phyloP scores from a whole-genome alignment of 1,284 basidiomycete species.

The Rhodotorula sp. region DNA sequence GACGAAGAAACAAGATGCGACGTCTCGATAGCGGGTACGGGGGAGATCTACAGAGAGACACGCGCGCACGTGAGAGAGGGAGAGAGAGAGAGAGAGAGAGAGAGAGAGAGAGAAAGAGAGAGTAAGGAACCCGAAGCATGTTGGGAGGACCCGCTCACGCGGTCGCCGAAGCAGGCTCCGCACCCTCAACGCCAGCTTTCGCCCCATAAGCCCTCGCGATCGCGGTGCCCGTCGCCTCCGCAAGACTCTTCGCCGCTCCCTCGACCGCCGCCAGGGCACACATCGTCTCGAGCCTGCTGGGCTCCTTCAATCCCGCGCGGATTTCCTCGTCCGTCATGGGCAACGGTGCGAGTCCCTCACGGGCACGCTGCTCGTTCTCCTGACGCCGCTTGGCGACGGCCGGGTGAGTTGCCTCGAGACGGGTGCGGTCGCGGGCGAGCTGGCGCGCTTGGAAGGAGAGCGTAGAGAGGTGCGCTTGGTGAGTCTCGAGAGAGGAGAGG shows the following conservation, averaged over 20 bases:
- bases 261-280: conserved; percentile 51
- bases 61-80: too few relatives aligned
- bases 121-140: too few relatives aligned
- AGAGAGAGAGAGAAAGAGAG: neutral
- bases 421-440: conserved; percentile 81
- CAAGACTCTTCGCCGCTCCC: conserved; percentile 48
- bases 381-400: conserved; percentile 80
- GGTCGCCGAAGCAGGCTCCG: neutral
- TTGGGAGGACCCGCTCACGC: neutral
- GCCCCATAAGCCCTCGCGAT: conserved; percentile 33
- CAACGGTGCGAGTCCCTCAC: conserved; percentile 79
- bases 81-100: neutral
- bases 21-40: too few relatives aligned
- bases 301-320: conserved; percentile 71
- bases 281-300: conserved; percentile 85
- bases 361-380: conserved; percentile 78
- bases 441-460: conserved; percentile 88
- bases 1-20: too few relatives aligned
- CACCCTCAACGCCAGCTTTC: conserved; percentile 24
- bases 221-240: conserved; percentile 48
- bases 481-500: conserved; percentile 77
- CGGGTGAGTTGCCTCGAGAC: conserved; percentile 63
- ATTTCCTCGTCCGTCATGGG: conserved; percentile 73
- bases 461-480: conserved; percentile 88
- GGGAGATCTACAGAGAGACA: too few relatives aligned